These are phyloP conservation scores for Thozetella sp. DNA, from an alignment of 495 filamentous ascomycete species.

Conservation along the genomic window DNA sequence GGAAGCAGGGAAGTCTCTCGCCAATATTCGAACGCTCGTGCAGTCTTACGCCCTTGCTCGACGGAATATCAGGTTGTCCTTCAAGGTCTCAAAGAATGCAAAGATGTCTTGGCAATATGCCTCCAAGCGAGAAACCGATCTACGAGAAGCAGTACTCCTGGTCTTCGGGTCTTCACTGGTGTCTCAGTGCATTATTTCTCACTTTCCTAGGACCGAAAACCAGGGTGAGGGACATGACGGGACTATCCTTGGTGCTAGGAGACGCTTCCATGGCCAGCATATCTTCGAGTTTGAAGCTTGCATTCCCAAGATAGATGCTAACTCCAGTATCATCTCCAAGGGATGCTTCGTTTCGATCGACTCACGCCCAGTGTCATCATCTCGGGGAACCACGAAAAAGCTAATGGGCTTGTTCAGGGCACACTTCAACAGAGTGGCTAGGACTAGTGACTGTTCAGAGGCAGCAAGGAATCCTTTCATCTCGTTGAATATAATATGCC, in stretches of 20 bases:
- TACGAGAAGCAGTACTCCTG: conserved; percentile 70
- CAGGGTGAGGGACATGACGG: neutral
- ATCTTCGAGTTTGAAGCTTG: conserved; percentile 52
- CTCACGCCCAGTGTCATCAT: conserved; percentile 68
- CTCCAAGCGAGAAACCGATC: conserved; percentile 52
- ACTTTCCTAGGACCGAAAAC: conserved; percentile 9
- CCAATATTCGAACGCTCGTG: conserved; percentile 67
- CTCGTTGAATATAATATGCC: conserved; percentile 71
- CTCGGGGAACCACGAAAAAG: conserved; percentile 66
- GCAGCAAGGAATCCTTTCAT: conserved; percentile 69
- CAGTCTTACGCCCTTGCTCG: conserved; percentile 77
- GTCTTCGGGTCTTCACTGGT: conserved; percentile 69
- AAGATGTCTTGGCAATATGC: conserved; percentile 74
- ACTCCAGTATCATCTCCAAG: conserved; percentile 54
- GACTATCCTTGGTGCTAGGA: no score
- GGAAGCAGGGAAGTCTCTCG: conserved; percentile 59
- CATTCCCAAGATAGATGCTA: conserved; percentile 54
- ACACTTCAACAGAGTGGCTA: conserved; percentile 11
- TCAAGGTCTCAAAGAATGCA: conserved; percentile 68
- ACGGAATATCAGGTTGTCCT: conserved; percentile 60
- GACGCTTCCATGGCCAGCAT: no score
- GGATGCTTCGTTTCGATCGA: conserved; percentile 79
- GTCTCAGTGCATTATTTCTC: conserved; percentile 39
- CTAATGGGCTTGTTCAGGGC: conserved; percentile 47
- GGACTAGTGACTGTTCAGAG: conserved; percentile 5